Evolutionary conservation across 768 basidiomycete genomes (phyloP), one percentile per base, ranked within the genome.

Genomic region (Collybia mongolica): DNA sequence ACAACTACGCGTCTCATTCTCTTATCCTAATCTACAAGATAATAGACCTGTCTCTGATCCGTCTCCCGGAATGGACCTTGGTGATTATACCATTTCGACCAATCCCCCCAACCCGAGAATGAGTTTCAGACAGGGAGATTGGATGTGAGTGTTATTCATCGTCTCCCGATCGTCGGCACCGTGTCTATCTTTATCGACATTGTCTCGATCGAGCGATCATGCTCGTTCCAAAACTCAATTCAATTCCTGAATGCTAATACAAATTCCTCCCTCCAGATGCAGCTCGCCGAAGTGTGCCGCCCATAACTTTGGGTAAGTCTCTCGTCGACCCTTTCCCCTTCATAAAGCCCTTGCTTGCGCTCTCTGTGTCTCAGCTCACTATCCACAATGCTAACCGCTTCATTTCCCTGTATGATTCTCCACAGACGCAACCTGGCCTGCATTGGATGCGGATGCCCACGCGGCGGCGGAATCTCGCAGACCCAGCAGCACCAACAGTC

Each of bases 301-400:
- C 12, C 88, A 90, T 65, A 92, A 92, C 71, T 92, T 91, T 74
- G 86, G 86, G 88, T 90, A 65, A 74, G 86, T 80, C 49, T 55
- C 55, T 60, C 52, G 56, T 56, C 52, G 48, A 19, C 48, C 38
- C 54, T 51, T 43, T 55, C 43, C 22, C 32, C 26, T 39, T 28
- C 51, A 47, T 56, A 59, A 58, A 54, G 48, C 51, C 23, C 29
- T 38, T 44, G 20, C 39, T 29, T 37, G n/a, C 22, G 37, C 24
- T 39, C 47, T 18, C n/a, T 20, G 29, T 54, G 52, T 59, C 46
- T 55, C 53, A 54, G 43, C 49, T 45, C 22, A 41, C 46, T 49
- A 23, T 28, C 48, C 53, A 48, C 53, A 53, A 72, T 76, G 65
- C 73, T 81, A 56, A 77, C 75, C 40, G 67, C 76, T 40, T 65